These are phyloP conservation scores for Saturnispora gosingensis DNA, from an alignment of 805 yeast species.

Conservation along the genomic window DNA sequence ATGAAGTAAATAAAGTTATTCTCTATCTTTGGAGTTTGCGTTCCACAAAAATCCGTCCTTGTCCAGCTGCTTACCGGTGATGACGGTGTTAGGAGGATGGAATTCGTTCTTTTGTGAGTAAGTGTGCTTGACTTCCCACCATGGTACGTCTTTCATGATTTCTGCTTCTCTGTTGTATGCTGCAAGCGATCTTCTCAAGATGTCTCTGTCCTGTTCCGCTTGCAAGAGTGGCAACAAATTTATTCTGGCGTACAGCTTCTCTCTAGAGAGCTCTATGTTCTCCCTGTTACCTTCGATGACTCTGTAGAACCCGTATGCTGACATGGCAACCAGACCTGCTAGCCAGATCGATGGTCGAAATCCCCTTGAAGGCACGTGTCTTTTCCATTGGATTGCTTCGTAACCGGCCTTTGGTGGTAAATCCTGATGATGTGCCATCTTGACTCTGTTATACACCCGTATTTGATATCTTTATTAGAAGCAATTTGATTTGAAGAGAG, in stretches of 20 bases:
- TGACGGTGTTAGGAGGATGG: constrained; percentile 30
- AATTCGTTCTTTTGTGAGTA: constrained; percentile 28
- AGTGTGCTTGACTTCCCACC: constrained; percentile 46
- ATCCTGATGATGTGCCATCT: constrained; percentile 46
- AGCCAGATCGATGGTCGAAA: constrained; percentile 70
- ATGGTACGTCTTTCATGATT: constrained; percentile 52
- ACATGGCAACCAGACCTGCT: constrained; percentile 50
- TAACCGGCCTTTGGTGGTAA: constrained; percentile 84
- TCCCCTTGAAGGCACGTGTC: constrained; percentile 79
- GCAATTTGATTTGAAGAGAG: not conserved
- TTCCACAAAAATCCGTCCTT: constrained; percentile 21
- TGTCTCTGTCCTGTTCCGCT: constrained; percentile 77
- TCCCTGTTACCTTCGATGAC: constrained; percentile 62
- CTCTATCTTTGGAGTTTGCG: constrained; percentile 27
- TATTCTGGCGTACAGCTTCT: constrained; percentile 69
- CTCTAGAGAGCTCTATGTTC: constrained; percentile 65
- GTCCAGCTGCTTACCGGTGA: constrained; percentile 29
- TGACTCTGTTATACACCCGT: not conserved
- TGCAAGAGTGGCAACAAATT: constrained; percentile 61
- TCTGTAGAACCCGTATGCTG: constrained; percentile 65
- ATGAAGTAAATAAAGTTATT: not conserved
- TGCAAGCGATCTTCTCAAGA: constrained; percentile 59
- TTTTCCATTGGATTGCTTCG: constrained; percentile 81
- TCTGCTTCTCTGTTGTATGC: constrained; percentile 62
- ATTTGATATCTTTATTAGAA: not conserved